Evolutionary conservation across 164 flowering plant genomes (phyloP).

Genomic region (Magnolia sinica): DNA sequence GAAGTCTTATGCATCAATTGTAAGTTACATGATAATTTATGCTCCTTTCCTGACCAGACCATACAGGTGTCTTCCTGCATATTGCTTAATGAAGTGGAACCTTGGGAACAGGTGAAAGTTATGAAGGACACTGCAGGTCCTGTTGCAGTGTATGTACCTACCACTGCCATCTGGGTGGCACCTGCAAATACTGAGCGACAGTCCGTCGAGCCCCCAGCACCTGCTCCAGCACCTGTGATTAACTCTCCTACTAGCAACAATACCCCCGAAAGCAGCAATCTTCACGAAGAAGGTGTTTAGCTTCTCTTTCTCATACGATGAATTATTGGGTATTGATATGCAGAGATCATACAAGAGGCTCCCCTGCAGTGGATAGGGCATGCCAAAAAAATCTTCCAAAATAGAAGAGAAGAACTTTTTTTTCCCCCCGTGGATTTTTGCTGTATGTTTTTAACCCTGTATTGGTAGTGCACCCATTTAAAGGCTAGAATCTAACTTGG

Average conservation of each 20-base stretch:
- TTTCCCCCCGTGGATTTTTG: background rate
- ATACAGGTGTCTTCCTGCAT: conserved; percentile 6
- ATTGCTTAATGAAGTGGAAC: background rate
- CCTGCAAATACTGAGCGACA: conserved; percentile 37
- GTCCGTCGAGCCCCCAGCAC: conserved; percentile 19
- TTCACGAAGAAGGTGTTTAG: conserved; percentile 54
- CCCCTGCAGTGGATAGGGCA: background rate
- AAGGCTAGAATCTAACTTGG: background rate
- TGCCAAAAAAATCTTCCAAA: background rate
- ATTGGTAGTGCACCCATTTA: background rate
- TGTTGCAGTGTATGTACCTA: conserved; percentile 39
- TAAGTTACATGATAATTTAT: conserved; percentile 26
- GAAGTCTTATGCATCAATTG: conserved; percentile 75
- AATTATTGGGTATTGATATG: background rate
- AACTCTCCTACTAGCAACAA: conserved; percentile 20
- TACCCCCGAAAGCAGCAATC: conserved; percentile 25
- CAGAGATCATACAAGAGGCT: background rate
- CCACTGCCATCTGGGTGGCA: conserved; percentile 26
- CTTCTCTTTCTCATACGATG: background rate
- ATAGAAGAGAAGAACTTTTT: background rate
- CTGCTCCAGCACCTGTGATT: conserved; percentile 35
- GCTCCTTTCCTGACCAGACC: background rate
- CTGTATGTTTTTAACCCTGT: background rate
- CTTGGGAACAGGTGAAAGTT: conserved; percentile 35
- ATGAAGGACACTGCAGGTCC: conserved; percentile 32